Conservation (phyloP, 75 land plant species). For the Selaginella moellendorffii region DNA sequence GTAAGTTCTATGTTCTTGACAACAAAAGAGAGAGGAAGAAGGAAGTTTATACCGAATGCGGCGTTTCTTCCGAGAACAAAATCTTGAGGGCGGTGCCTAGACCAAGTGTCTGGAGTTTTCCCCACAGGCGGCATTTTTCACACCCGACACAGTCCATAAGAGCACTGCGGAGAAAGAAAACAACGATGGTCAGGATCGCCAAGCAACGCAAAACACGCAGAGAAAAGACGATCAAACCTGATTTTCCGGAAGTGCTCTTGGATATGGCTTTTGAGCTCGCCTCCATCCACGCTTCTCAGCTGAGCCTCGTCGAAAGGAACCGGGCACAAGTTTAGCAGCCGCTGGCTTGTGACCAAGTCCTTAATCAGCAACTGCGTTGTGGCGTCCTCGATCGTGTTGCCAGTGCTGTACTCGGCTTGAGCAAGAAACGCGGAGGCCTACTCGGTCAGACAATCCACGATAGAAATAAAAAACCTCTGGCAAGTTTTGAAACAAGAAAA, state of each 20-base stretch:
- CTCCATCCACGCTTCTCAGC: conserved; percentile 59
- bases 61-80: conserved; percentile 48
- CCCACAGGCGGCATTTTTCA: conserved; percentile 96
- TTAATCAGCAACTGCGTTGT: conserved; percentile 46
- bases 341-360: conserved; percentile 41
- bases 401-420: conserved; percentile 84
- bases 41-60: not conserved
- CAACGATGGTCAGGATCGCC: not conserved
- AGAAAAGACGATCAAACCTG: conserved; percentile 23
- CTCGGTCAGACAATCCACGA: not conserved
- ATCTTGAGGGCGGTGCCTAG: conserved; percentile 89
- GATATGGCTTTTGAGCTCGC: conserved; percentile 47
- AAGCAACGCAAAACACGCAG: not conserved
- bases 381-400: conserved; percentile 54
- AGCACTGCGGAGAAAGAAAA: conserved; percentile 44
- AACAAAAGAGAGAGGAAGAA: not conserved
- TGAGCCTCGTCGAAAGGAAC: conserved; percentile 92
- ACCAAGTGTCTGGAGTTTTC: conserved; percentile 92
- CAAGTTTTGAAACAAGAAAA: not conserved
- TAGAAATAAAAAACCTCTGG: too few relatives aligned
- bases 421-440: conserved; percentile 67
- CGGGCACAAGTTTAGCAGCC: conserved; percentile 73
- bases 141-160: conserved; percentile 97
- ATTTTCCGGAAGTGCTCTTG: conserved; percentile 85
- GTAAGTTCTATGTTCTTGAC: not conserved